Conservation (phyloP, 306 rosid species). For the Myrica gale region DNA sequence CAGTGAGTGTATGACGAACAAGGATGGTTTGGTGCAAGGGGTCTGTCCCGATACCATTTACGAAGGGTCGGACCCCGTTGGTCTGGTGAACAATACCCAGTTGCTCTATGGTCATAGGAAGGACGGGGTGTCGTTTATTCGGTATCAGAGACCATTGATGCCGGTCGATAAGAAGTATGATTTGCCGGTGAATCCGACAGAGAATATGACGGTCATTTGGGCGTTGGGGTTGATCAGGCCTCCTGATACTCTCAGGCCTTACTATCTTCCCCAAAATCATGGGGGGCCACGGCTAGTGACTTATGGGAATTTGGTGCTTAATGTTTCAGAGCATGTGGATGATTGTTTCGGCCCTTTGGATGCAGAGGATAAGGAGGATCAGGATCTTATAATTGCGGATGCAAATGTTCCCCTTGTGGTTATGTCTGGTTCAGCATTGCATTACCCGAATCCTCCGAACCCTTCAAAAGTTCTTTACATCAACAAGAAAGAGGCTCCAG, state of each 20-base stretch:
- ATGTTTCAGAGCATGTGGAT: constrained; percentile 60
- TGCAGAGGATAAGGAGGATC: constrained; percentile 83
- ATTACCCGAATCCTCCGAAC: constrained; percentile 82
- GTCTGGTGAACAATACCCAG: constrained; percentile 51
- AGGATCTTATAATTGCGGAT: constrained; percentile 70
- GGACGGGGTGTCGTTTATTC: constrained; percentile 68
- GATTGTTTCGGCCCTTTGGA: constrained; percentile 84
- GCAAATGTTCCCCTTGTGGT: constrained; percentile 66
- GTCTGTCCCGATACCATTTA: constrained; percentile 82
- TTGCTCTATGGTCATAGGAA: constrained; percentile 69
- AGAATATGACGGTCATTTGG: constrained; percentile 77
- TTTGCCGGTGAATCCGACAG: constrained; percentile 49
- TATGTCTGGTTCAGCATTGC: constrained; percentile 55
- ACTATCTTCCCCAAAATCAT: constrained; percentile 88
- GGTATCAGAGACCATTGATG: constrained; percentile 66
- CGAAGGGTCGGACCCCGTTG: constrained; percentile 39
- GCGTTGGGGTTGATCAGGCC: constrained; percentile 73
- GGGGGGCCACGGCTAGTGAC: constrained; percentile 42
- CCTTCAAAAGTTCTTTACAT: constrained; percentile 73
- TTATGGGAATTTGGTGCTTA: constrained; percentile 62
- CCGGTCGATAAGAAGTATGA: constrained; percentile 57
- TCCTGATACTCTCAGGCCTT: constrained; percentile 62
- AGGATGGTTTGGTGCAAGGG: constrained; percentile 55
- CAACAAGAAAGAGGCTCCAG: constrained; percentile 88
- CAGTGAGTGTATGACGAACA: constrained; percentile 54